Percentiles rank a stretch among this genome's conserved stretches.
Conservation (phyloP, 192 early-diverging fungal species). For the Coemansia sp. region DNA sequence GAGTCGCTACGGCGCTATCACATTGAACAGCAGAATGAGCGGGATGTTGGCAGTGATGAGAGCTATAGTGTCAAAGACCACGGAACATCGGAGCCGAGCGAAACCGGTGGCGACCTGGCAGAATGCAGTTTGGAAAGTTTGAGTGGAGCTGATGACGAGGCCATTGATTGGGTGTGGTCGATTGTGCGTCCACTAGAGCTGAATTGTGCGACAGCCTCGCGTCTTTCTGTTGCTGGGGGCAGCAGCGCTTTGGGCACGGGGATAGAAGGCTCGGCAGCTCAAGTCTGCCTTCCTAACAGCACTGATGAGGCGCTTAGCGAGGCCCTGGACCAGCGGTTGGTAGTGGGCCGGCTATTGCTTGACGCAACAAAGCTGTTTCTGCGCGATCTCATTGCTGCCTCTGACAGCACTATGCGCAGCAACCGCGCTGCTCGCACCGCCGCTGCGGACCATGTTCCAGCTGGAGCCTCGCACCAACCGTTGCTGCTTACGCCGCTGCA, state of each 20-base stretch:
- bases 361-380: conserved; percentile 45
- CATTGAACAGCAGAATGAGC: conserved; percentile 14
- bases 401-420: conserved; percentile 29
- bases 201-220: conserved; percentile 36
- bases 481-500: conserved; percentile 48
- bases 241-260: neutral
- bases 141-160: conserved; percentile 10
- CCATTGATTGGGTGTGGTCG: conserved; percentile 49
- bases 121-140: neutral
- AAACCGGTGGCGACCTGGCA: neutral
- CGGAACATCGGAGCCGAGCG: no score
- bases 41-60: neutral
- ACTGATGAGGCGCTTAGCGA: conserved; percentile 33
- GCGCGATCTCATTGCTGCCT: conserved; percentile 32
- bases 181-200: conserved; percentile 42
- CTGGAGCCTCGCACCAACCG: neutral
- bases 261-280: neutral
- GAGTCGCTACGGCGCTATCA: conserved; percentile 18
- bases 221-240: conserved; percentile 15
- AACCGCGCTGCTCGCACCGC: conserved; percentile 16
- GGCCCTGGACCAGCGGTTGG: conserved; percentile 40
- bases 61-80: neutral
- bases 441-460: neutral
- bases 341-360: conserved; percentile 39
- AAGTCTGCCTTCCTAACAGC: conserved; percentile 31